phyloP scores from a whole-genome alignment of 805 yeast genomes.

The Priceomyces medius region DNA sequence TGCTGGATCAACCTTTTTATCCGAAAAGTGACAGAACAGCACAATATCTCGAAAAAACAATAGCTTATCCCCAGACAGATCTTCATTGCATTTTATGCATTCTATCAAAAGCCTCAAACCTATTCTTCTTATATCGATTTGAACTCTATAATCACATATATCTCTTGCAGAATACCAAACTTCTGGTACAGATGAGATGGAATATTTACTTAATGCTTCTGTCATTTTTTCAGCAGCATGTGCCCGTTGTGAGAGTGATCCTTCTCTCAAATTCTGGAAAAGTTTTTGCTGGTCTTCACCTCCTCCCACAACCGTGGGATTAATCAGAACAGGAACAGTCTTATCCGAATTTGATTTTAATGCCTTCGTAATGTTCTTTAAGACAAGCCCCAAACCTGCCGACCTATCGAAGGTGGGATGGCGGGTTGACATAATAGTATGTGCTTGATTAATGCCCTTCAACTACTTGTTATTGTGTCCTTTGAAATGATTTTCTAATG shows the following conservation, averaged over 20 bases:
- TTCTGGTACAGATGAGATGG: conserved; percentile 63
- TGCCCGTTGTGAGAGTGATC: conserved; percentile 38
- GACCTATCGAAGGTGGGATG: conserved; percentile 28
- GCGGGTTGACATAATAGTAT: conserved; percentile 21
- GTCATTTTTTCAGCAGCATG: conserved; percentile 53
- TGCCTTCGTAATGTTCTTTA: conserved; percentile 39
- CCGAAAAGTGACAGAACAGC: conserved; percentile 36
- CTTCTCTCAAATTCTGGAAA: conserved; percentile 37
- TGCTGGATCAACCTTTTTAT: conserved; percentile 44
- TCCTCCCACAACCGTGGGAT: conserved; percentile 46
- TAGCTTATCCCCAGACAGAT: conserved; percentile 47
- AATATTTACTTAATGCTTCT: conserved; percentile 48
- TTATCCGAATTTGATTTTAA: conserved; percentile 25
- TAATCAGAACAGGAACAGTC: conserved; percentile 34
- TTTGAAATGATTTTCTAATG: neutral
- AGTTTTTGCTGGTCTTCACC: conserved; percentile 40
- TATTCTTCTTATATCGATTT: conserved; percentile 34
- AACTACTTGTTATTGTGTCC: neutral
- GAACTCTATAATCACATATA: conserved; percentile 45
- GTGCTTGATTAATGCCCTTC: no score
- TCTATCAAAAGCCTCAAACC: conserved; percentile 52
- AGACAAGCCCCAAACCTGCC: conserved; percentile 41
- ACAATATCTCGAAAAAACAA: conserved; percentile 62
- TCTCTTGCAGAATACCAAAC: conserved; percentile 71
- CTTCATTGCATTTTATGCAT: conserved; percentile 57